Base-by-base conservation (phyloP, 345 rosid genomes). In the Citrus hindsii region DNA sequence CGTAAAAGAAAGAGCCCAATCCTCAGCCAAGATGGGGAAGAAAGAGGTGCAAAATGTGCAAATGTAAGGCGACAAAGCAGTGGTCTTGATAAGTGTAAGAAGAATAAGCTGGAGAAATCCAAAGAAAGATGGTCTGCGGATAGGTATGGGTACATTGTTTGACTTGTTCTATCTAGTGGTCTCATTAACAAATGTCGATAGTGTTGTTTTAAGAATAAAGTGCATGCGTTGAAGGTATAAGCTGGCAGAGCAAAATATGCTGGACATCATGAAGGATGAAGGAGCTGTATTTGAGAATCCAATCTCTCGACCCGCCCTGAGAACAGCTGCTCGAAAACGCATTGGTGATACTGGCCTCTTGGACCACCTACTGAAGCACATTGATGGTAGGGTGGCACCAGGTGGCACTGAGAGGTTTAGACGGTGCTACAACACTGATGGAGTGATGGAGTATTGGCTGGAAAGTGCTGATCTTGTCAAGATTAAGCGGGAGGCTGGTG, bases 261-360 rank as follows among this genome's bases (percentile, higher is more conserved):
- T 87, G 56, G 93, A 93, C 65, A 82, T 95, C 64, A 40, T 95
- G 89, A 95, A 86, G 85, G 89, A 88, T 79, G 89, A 90, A 87
- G 91, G 91, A 62, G 98, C 98, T 80, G 83, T 84, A 27, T 86
- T 88, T 80, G 94, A 89, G 68, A 82, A 85, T 13, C 94, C 97
- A 76, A 81, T 95, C 76, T 75, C 95, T 16, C 84, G 98, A 67
- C 76, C 81, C 13, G 81, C 78, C 60, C 86, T 95, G 80, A 88
- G 97, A 88, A 37, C 14, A 53, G 88, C 85, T 56, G 97, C 93
- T 59, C 96, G 97, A 27, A 86, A 82, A 77, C 82, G 73, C 67
- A 92, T 95, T 76, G 95, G 96, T 73, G 99, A 95, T 74, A 95
- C 98, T 74, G 99, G 99, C 24, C 93, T 95, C 68, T 90, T 95